phyloP scores from a whole-genome alignment of 2,329 filamentous ascomycete genomes.

The Aureobasidium sp. region DNA sequence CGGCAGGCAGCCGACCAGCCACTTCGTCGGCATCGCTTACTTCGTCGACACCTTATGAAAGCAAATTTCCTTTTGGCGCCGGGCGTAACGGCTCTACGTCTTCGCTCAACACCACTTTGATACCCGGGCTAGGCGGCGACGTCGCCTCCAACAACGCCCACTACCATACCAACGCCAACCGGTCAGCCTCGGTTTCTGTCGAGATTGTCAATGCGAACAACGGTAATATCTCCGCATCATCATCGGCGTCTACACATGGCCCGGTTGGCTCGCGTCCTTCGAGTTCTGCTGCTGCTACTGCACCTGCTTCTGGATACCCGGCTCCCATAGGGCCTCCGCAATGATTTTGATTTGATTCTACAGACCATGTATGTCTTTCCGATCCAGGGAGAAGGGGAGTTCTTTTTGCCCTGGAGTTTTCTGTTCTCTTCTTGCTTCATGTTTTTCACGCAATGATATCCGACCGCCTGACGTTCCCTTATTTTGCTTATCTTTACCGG shows the following conservation, averaged over 20 bases:
- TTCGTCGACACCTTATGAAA: constrained; percentile 49
- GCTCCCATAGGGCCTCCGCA: constrained; percentile 32
- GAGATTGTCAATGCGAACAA: constrained; percentile 4
- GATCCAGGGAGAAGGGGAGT: neutral
- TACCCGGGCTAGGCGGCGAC: constrained; percentile 32
- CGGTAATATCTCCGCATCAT: neutral
- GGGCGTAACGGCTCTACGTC: constrained; percentile 31
- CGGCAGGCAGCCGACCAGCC: constrained; percentile 59
- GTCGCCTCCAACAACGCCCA: constrained; percentile 23
- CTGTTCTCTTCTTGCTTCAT: constrained; percentile 4
- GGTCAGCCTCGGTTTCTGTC: constrained; percentile 2
- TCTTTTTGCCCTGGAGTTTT: neutral
- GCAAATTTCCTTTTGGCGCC: constrained; percentile 55
- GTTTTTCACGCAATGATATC: constrained; percentile 9
- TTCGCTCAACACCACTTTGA: constrained; percentile 29
- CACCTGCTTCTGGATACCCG: constrained; percentile 31
- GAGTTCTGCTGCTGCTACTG: constrained; percentile 16
- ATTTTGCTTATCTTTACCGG: neutral
- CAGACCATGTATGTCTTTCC: constrained; percentile 10
- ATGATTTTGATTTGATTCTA: constrained; percentile 21
- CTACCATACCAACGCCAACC: constrained; percentile 10
- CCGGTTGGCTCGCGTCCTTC: constrained; percentile 18
- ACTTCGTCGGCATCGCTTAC: constrained; percentile 54
- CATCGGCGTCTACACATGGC: constrained; percentile 13
- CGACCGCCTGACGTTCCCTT: constrained; percentile 12